Evolutionary conservation across 2,329 filamentous ascomycete species (phyloP).

Genomic region (Myriangium duriaei): DNA sequence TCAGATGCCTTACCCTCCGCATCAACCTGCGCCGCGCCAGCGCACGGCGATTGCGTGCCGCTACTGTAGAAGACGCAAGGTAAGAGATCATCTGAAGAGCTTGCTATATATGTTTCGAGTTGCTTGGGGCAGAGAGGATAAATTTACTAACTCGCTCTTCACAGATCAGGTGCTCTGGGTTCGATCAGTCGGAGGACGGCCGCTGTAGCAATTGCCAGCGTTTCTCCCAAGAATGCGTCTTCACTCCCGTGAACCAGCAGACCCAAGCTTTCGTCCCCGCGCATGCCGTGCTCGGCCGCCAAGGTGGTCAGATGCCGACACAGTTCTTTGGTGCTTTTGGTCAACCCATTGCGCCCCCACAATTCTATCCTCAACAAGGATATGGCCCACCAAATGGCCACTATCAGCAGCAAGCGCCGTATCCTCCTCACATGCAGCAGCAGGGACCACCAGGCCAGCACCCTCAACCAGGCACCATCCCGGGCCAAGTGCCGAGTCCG

Average conservation of each 20-base stretch:
- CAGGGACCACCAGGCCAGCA: constrained; percentile 19
- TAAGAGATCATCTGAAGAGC: constrained; percentile 18
- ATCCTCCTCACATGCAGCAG: constrained; percentile 16
- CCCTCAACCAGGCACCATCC: constrained; percentile 25
- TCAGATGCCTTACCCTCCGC: constrained; percentile 28
- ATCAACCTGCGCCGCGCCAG: constrained; percentile 45
- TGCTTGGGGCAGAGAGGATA: too few species aligned
- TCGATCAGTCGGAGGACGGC: constrained; percentile 58
- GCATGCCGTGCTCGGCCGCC: constrained; percentile 47
- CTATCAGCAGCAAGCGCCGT: constrained; percentile 22
- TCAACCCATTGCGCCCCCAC: constrained; percentile 32
- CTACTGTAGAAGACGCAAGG: constrained; percentile 49
- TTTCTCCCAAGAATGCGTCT: constrained; percentile 67
- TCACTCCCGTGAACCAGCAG: constrained; percentile 62
- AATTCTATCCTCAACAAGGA: constrained; percentile 16
- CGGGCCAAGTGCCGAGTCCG: constrained; percentile 10
- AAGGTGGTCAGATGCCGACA: constrained; percentile 31
- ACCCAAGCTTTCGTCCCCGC: constrained; percentile 63
- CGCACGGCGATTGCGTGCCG: constrained; percentile 49
- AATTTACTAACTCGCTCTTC: too few species aligned
- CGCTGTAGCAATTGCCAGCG: constrained; percentile 60
- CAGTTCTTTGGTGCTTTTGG: constrained; percentile 41
- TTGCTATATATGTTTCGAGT: too few species aligned
- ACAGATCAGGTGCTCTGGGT: constrained; percentile 65
- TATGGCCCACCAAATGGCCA: constrained; percentile 13